These are phyloP conservation scores for Trebouxia sp. DNA, from an alignment of 139 green algal species.

Conservation along the genomic window DNA sequence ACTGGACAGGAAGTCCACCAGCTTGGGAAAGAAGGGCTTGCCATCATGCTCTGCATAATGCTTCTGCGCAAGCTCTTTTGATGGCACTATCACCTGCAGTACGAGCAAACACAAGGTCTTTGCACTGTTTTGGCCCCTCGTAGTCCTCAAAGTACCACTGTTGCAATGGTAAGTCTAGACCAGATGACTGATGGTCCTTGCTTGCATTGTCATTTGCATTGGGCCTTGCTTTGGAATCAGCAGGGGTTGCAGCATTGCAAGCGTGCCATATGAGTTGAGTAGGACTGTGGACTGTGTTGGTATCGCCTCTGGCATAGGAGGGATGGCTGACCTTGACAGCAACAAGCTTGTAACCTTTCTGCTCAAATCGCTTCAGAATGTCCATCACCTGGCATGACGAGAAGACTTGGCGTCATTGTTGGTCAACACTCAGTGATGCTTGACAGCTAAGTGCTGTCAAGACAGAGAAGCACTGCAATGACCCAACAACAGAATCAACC, in stretches of 20 bases:
- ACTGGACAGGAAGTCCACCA: slow-evolving; percentile 66
- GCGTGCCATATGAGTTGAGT: background rate
- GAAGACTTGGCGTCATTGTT: no score
- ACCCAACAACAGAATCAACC: background rate
- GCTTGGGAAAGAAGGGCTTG: slow-evolving; percentile 64
- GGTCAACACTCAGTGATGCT: no score
- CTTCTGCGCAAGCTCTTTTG: slow-evolving; percentile 41
- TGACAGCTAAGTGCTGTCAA: no score
- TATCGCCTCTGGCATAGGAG: background rate
- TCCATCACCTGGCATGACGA: slow-evolving; percentile 25
- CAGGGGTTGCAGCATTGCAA: no score
- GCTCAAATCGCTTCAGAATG: slow-evolving; percentile 58
- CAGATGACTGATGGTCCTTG: no score
- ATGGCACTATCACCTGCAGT: slow-evolving; percentile 56
- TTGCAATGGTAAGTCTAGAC: no score
- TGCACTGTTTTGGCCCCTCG: no score
- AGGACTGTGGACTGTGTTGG: background rate
- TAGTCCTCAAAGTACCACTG: no score
- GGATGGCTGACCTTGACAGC: slow-evolving; percentile 53
- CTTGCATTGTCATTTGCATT: no score
- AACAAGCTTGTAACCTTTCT: slow-evolving; percentile 73
- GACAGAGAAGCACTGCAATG: no score
- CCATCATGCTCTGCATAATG: slow-evolving; percentile 53
- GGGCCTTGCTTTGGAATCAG: no score
- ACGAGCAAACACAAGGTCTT: background rate